Evolutionary conservation across 768 basidiomycete genomes (phyloP), one percentile per base, ranked within the genome.

Genomic region (Kwoniella pini): DNA sequence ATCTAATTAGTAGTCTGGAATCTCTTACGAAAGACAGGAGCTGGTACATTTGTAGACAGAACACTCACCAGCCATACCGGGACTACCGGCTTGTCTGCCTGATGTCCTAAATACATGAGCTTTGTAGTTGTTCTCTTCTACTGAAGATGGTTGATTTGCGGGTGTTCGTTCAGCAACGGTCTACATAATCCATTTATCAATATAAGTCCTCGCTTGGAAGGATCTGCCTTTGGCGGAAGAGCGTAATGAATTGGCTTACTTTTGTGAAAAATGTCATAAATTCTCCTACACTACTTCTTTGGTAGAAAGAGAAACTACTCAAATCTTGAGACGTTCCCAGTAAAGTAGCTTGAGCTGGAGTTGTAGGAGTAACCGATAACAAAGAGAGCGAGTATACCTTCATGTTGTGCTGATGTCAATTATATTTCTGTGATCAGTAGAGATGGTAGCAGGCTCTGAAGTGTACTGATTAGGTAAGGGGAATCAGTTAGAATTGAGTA

Each of bases 101-200:
- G 89, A 88, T 52, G 91, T 89, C 19, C 90, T 83, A 81, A 94
- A 96, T 7, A 91, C 91, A 81, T 97, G 92, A 0, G 91, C 93
- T 15, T 86, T 88, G 78, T 98, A 91, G 62, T 83, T 87, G 77
- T 93, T 91, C 82, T 98, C 95, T 77, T 94, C 88, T 11, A 98
- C 87, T 54, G 89, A 93, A 81, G 95, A 91, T 48, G 96, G 84
- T 79, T 93, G 90, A 17, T 91, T 92, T 62, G 86, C 85, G 5
- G 83, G 82, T 15, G 94, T 98, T 44, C 93, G 83, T 71, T 94
- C 91, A 38, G 86, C 87, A 30, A 97, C 91, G 1, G 93, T 97
- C 83, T 87, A 33, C 22, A 5, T 22, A 30, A 21, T 19, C 11
- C 21, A 30, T 13, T n/a, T n/a, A n/a, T n/a, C n/a, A n/a, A n/a